phyloP scores from a whole-genome alignment of 1,284 basidiomycete species.

The Cerrena zonata region DNA sequence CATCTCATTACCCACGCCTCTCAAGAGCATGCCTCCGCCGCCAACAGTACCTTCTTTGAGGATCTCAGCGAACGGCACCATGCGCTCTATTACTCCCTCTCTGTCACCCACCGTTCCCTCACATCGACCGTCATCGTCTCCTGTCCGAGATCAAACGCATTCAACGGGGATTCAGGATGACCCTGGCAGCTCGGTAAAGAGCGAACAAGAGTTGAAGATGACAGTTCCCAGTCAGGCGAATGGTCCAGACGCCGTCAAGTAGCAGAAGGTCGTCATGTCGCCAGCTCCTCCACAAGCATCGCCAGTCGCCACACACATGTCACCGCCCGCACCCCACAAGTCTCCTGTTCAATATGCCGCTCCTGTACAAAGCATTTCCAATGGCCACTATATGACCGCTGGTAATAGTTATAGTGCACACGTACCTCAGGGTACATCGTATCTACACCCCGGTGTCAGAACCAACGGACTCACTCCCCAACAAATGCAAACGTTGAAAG shows the following conservation, averaged over 20 bases:
- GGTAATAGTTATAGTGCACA: conserved; percentile 36
- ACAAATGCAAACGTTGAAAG: conserved; percentile 52
- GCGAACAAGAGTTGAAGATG: conserved; percentile 16
- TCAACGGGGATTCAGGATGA: conserved; percentile 7
- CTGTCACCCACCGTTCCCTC: not conserved
- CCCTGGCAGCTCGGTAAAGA: conserved; percentile 25
- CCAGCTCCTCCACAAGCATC: conserved; percentile 12
- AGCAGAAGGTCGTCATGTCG: conserved; percentile 7
- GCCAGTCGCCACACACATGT: conserved; percentile 20
- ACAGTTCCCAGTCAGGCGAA: conserved; percentile 14
- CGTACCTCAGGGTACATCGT: conserved; percentile 28
- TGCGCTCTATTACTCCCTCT: not conserved
- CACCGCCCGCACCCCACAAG: conserved; percentile 34
- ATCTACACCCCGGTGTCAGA: conserved; percentile 27
- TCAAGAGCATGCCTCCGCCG: conserved; percentile 50
- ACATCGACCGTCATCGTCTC: not conserved
- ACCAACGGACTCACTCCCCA: conserved; percentile 40
- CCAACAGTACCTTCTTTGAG: conserved; percentile 47
- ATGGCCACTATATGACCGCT: conserved; percentile 40
- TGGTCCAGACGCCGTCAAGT: conserved; percentile 7
- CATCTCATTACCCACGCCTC: conserved; percentile 47
- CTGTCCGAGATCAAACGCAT: not conserved
- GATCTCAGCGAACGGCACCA: conserved; percentile 47
- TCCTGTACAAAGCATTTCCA: conserved; percentile 28
- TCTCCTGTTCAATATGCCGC: conserved; percentile 32